phyloP scores from a whole-genome alignment of 2,329 filamentous ascomycete species.

The Venturia asperata region DNA sequence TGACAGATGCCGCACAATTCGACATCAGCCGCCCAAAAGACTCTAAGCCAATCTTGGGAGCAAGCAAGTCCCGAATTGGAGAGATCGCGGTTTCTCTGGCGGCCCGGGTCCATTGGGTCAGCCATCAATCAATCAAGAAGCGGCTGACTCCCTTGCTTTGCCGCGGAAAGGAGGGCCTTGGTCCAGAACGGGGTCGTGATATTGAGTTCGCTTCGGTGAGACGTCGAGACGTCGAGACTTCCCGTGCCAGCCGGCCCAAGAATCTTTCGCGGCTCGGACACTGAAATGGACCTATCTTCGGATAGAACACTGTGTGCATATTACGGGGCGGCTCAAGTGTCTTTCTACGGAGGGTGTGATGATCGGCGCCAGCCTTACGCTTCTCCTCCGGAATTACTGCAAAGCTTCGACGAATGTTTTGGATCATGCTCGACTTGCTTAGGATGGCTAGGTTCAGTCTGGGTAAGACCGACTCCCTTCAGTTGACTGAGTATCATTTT shows the following conservation, averaged over 20 bases:
- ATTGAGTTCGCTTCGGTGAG: neutral
- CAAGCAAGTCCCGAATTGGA: no score
- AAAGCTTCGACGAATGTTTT: neutral
- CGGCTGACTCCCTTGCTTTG: neutral
- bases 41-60: no score
- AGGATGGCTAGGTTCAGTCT: neutral
- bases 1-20: no score
- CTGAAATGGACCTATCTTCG: neutral
- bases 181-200: neutral
- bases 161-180: neutral
- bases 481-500: neutral
- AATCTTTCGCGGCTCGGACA: neutral
- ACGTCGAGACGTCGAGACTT: neutral
- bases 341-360: neutral
- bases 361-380: neutral
- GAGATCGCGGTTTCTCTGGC: no score
- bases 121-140: no score
- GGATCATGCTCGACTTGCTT: neutral
- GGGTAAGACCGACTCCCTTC: neutral
- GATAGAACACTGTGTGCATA: neutral
- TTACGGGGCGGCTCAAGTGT: neutral
- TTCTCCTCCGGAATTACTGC: neutral
- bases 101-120: no score
- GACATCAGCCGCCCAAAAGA: no score
- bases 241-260: no score